Percentiles rank a stretch among this genome's conserved stretches.
Conservation (phyloP, 2,329 filamentous ascomycete species). For the Ceratocystiopsis brevicomis region DNA sequence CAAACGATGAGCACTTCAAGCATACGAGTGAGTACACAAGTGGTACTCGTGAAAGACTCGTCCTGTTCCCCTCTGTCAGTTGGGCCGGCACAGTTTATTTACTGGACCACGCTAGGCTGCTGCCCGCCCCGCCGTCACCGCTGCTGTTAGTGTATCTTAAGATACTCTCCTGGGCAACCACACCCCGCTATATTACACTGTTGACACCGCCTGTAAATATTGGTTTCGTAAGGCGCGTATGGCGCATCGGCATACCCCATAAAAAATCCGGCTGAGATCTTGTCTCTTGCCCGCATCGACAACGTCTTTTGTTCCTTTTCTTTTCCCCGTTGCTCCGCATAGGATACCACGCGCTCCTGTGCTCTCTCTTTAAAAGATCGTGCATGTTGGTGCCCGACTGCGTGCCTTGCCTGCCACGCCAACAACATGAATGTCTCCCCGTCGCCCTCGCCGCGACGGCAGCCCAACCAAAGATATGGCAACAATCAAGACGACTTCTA, state of each 20-base stretch:
- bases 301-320: neutral
- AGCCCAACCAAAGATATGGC: neutral
- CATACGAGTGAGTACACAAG: no score
- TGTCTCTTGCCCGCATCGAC: neutral
- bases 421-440: neutral
- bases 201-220: slow-evolving; percentile 1
- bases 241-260: no score
- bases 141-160: slow-evolving; percentile 6
- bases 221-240: no score
- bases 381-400: no score
- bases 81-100: no score
- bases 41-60: no score
- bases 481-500: slow-evolving; percentile 1
- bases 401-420: neutral
- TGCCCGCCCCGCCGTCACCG: neutral
- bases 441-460: slow-evolving; percentile 3
- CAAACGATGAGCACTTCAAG: no score
- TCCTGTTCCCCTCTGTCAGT: no score
- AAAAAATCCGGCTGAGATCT: neutral
- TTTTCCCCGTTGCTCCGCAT: neutral
- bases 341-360: no score
- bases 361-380: no score
- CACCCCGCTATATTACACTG: slow-evolving; percentile 1
- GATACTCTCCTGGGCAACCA: slow-evolving; percentile 9
- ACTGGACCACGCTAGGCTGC: no score